Conservation (phyloP, 108 stramenopile genomes). For the Poteriospumella lacustris region DNA sequence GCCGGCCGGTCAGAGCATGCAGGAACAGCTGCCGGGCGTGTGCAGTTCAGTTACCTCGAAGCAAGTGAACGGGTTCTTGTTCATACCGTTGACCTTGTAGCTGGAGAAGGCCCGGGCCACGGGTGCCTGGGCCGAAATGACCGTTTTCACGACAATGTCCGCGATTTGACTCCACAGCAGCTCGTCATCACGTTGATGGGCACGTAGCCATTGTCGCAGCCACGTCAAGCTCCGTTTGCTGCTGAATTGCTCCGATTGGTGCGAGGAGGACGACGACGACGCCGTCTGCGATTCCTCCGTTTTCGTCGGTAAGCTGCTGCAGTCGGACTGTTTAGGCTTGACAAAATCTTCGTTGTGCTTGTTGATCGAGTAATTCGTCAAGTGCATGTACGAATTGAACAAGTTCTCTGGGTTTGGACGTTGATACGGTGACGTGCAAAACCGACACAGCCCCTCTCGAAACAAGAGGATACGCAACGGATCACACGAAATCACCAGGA, state of each 20-base stretch:
- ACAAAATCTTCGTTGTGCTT: slow-evolving; percentile 19
- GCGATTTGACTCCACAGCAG: slow-evolving; percentile 12
- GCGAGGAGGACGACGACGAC: too few relatives aligned
- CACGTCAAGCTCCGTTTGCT: slow-evolving; percentile 33
- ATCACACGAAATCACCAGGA: slow-evolving; percentile 21
- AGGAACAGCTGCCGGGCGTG: background rate
- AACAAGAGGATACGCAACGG: slow-evolving; percentile 12
- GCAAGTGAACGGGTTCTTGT: slow-evolving; percentile 19
- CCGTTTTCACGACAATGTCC: slow-evolving; percentile 38
- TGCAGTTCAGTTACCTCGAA: slow-evolving; percentile 23
- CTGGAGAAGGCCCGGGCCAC: slow-evolving; percentile 22
- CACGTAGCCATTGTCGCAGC: slow-evolving; percentile 22
- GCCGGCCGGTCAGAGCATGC: background rate
- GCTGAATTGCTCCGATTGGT: background rate
- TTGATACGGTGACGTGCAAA: slow-evolving; percentile 21
- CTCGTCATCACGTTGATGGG: background rate
- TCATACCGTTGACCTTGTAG: slow-evolving; percentile 2
- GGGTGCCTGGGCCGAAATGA: slow-evolving; percentile 32
- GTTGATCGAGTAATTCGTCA: slow-evolving; percentile 40
- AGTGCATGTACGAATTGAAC: slow-evolving; percentile 27
- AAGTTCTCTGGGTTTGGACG: slow-evolving; percentile 18
- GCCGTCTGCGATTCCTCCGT: background rate
- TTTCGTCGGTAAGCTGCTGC: background rate
- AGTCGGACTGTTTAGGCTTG: background rate
- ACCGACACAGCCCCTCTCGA: slow-evolving; percentile 30